Percentiles rank a stretch among this genome's conserved stretches.
phyloP scores from a whole-genome alignment of 257 asterid species.

The Jacaranda mimosifolia region DNA sequence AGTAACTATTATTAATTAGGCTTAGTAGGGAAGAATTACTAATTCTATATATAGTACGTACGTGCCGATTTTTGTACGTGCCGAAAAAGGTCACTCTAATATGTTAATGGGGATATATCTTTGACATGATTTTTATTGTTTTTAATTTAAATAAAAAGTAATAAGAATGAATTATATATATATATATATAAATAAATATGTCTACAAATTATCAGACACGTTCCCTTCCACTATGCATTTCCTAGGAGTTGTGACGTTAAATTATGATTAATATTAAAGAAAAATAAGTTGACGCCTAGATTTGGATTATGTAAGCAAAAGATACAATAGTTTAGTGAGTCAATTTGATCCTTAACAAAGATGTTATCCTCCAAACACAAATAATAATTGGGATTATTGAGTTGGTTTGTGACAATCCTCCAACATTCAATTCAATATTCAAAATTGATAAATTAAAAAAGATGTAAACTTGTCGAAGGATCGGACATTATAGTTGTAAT shows the following conservation, averaged over 20 bases:
- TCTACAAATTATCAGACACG: not conserved
- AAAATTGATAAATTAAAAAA: no score
- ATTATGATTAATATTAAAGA: not conserved
- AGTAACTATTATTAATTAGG: not conserved
- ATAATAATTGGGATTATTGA: no score
- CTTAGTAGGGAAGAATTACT: no score
- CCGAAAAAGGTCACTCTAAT: not conserved
- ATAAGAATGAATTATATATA: no score
- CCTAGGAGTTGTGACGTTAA: not conserved
- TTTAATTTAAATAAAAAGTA: no score
- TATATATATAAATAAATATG: not conserved
- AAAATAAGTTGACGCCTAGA: not conserved
- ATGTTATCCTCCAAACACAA: not conserved
- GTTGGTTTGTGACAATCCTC: no score
- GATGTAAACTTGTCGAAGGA: no score
- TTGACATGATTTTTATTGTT: not conserved
- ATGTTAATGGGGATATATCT: not conserved
- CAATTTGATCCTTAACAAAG: not conserved
- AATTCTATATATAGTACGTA: no score
- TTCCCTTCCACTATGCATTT: slow-evolving; percentile 2
- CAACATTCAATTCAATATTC: no score
- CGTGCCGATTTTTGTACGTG: not conserved
- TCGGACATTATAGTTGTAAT: no score
- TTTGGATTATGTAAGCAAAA: not conserved
- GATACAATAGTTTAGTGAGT: not conserved